Evolutionary conservation across 192 early-diverging fungal species (phyloP).

Genomic region (Chytriomyces sp.): DNA sequence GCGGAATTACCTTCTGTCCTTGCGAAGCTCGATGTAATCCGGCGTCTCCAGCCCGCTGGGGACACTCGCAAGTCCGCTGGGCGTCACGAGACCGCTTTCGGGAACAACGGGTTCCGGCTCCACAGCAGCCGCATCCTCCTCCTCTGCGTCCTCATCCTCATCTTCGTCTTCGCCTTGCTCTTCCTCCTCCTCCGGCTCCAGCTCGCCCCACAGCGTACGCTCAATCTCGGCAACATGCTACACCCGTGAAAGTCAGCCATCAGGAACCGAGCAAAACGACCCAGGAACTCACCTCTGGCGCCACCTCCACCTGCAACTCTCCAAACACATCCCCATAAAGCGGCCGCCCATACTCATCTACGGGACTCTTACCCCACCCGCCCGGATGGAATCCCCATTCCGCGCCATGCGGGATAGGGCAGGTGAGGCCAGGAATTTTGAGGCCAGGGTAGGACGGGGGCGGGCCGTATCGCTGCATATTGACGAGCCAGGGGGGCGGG

Average conservation of each 20-base stretch:
- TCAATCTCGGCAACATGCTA: constrained; percentile 71
- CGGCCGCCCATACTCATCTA: constrained; percentile 78
- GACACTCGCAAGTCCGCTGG: constrained; percentile 76
- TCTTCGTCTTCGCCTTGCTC: constrained; percentile 71
- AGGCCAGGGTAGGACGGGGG: constrained; percentile 93
- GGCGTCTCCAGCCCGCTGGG: constrained; percentile 79
- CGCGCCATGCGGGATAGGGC: constrained; percentile 95
- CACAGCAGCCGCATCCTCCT: constrained; percentile 48
- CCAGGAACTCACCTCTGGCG: background rate
- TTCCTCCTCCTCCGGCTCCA: constrained; percentile 78
- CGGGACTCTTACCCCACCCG: constrained; percentile 68
- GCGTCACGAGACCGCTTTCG: constrained; percentile 71
- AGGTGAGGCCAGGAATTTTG: constrained; percentile 90
- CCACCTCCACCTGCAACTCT: constrained; percentile 37
- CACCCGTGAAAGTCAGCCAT: background rate
- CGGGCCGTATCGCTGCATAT: constrained; percentile 97
- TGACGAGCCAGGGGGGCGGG: constrained; percentile 96
- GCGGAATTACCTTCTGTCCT: constrained; percentile 56
- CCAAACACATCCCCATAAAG: constrained; percentile 98
- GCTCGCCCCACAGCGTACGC: constrained; percentile 84
- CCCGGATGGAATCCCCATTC: constrained; percentile 99
- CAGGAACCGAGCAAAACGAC: background rate
- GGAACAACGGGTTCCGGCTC: constrained; percentile 34
- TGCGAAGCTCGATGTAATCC: constrained; percentile 85
- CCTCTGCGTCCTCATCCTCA: constrained; percentile 61